Evolutionary conservation across 345 rosid species (phyloP).

Genomic region (Brassica incana): DNA sequence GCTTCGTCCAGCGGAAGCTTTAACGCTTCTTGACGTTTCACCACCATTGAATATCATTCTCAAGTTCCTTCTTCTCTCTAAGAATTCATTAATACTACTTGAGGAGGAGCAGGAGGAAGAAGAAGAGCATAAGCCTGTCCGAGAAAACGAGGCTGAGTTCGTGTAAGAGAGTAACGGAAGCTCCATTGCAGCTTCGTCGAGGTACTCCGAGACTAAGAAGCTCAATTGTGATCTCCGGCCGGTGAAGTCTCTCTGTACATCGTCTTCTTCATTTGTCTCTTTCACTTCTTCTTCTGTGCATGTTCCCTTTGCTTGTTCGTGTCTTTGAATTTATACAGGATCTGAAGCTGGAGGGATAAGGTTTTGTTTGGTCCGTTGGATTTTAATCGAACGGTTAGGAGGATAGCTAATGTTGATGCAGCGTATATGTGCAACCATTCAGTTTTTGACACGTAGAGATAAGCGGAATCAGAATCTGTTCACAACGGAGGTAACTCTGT

Average conservation of each 20-base stretch:
- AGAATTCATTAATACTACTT: slow-evolving; percentile 21
- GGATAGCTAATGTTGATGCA: neutral
- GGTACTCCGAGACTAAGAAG: neutral
- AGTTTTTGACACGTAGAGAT: slow-evolving; percentile 39
- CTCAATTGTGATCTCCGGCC: slow-evolving; percentile 27
- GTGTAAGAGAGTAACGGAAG: slow-evolving; percentile 45
- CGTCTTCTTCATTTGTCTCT: slow-evolving; percentile 12
- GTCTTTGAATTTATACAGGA: slow-evolving; percentile 14
- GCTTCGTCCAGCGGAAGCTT: slow-evolving; percentile 50
- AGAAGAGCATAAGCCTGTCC: slow-evolving; percentile 39
- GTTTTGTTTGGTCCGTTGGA: slow-evolving; percentile 21
- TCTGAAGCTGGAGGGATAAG: slow-evolving; percentile 32
- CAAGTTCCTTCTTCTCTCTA: slow-evolving; percentile 35
- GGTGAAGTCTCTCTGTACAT: neutral
- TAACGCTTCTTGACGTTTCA: slow-evolving; percentile 37
- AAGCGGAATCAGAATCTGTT: slow-evolving; percentile 42
- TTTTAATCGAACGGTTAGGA: slow-evolving; percentile 25
- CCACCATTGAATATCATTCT: slow-evolving; percentile 35
- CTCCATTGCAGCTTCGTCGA: slow-evolving; percentile 39
- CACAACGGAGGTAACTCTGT: neutral
- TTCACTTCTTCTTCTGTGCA: neutral
- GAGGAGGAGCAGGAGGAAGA: slow-evolving; percentile 1
- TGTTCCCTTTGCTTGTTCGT: neutral
- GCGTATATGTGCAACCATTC: slow-evolving; percentile 38
- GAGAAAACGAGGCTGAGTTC: slow-evolving; percentile 37